Percentiles rank a stretch among this genome's conserved stretches.
Evolutionary conservation across 768 basidiomycete genomes (phyloP).

Genomic region (Mycena olivaceomarginata): DNA sequence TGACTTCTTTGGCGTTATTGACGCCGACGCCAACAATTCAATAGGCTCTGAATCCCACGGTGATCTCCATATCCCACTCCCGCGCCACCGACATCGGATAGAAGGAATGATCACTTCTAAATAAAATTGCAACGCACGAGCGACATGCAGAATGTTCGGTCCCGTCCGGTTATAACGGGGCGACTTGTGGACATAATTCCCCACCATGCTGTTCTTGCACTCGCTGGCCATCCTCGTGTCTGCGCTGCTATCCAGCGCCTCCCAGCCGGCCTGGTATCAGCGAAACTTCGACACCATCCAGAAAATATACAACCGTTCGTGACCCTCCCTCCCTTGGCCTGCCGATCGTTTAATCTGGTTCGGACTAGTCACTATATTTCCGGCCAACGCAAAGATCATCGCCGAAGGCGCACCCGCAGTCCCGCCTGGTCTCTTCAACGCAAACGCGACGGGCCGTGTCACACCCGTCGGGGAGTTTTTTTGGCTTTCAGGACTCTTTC

Average conservation of each 20-base stretch:
- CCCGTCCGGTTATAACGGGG: neutral
- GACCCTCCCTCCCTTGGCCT: neutral
- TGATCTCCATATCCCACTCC: no score
- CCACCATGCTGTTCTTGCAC: neutral
- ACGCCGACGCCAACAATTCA: conserved; percentile 6
- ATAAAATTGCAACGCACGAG: neutral
- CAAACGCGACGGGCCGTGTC: no score
- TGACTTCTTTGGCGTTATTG: neutral
- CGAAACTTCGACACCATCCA: no score
- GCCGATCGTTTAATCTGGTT: neutral
- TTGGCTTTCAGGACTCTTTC: no score
- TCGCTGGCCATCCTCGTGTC: neutral
- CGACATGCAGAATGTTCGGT: conserved; percentile 1
- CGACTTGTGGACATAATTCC: conserved; percentile 1
- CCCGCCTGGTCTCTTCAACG: no score
- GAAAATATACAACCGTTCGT: neutral
- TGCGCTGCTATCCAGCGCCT: no score
- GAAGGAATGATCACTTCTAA: no score
- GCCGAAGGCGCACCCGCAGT: no score
- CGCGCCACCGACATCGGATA: no score
- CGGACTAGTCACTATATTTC: conserved; percentile 5
- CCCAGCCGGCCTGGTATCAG: no score
- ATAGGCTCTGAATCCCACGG: neutral
- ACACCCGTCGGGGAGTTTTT: no score
- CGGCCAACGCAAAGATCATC: no score